Conservation (phyloP, 2,329 filamentous ascomycete genomes). For the Celoporthe dispersa region DNA sequence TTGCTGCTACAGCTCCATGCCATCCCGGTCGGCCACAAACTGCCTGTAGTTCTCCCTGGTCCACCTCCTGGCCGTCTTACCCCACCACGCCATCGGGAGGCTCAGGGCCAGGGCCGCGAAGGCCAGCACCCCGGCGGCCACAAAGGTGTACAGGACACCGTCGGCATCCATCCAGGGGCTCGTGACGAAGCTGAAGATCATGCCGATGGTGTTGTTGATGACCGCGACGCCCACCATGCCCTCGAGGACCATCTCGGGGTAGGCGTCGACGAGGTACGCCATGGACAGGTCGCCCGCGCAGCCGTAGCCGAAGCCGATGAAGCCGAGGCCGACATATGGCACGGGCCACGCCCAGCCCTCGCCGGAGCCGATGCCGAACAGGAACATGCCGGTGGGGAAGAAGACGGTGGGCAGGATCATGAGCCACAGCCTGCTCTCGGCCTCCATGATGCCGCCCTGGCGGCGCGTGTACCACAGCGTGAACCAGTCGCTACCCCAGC, state of each 20-base stretch:
- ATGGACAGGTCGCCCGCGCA: slow-evolving; percentile 49
- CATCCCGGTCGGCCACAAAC: slow-evolving; percentile 54
- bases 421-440: slow-evolving; percentile 39
- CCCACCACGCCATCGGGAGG: slow-evolving; percentile 58
- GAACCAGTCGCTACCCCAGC: slow-evolving; percentile 39
- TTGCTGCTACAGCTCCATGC: slow-evolving; percentile 28
- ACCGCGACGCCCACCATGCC: slow-evolving; percentile 55
- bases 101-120: slow-evolving; percentile 56
- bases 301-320: slow-evolving; percentile 49
- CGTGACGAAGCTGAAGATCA: slow-evolving; percentile 28
- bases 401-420: slow-evolving; percentile 43
- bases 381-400: slow-evolving; percentile 48
- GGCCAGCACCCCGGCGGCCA: slow-evolving; percentile 53
- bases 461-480: slow-evolving; percentile 37
- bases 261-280: slow-evolving; percentile 53
- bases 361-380: slow-evolving; percentile 56
- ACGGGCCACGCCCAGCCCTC: slow-evolving; percentile 48
- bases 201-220: slow-evolving; percentile 29
- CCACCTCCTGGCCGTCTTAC: slow-evolving; percentile 53
- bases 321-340: slow-evolving; percentile 51
- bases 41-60: slow-evolving; percentile 50
- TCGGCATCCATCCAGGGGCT: slow-evolving; percentile 28
- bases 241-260: slow-evolving; percentile 52
- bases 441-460: slow-evolving; percentile 40
- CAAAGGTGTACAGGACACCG: slow-evolving; percentile 24